These are phyloP conservation scores for Trichoderma sp. DNA, from an alignment of 2,329 filamentous ascomycete genomes.

Conservation along the genomic window DNA sequence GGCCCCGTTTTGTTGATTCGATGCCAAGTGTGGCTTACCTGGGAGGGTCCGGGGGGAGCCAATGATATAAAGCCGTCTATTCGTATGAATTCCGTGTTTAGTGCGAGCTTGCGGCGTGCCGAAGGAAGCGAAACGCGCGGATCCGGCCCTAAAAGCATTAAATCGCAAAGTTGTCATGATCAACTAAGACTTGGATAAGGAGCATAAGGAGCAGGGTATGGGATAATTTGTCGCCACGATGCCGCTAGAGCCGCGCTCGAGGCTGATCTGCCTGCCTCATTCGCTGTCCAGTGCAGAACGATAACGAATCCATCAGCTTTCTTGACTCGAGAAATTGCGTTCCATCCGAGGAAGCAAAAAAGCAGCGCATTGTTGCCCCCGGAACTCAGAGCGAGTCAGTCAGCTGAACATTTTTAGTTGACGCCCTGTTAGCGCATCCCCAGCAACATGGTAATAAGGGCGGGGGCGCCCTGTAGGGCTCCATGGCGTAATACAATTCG, in stretches of 20 bases:
- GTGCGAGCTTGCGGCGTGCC: not conserved
- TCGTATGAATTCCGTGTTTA: not conserved
- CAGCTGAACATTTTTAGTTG: slow-evolving; percentile 6
- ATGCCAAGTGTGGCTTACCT: not conserved
- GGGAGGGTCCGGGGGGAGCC: not conserved
- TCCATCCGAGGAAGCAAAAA: not conserved
- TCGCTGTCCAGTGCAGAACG: not conserved
- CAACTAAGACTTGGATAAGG: not conserved
- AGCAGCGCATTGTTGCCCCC: not conserved
- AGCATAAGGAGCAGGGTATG: too few relatives aligned
- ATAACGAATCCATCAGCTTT: not conserved
- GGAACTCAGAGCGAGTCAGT: not conserved
- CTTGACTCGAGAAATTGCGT: not conserved
- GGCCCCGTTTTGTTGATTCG: not conserved
- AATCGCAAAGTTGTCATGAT: not conserved
- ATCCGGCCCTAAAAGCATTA: not conserved
- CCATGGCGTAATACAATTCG: not conserved
- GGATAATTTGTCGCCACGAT: not conserved
- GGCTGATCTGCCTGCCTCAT: not conserved
- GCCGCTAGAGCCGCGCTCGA: not conserved
- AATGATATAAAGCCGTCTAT: not conserved
- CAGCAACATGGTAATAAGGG: not conserved
- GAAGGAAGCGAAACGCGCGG: not conserved
- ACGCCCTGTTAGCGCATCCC: not conserved
- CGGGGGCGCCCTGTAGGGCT: not conserved